Conservation (phyloP, 176 grass and related monocot genomes). For the Lolium perenne region DNA sequence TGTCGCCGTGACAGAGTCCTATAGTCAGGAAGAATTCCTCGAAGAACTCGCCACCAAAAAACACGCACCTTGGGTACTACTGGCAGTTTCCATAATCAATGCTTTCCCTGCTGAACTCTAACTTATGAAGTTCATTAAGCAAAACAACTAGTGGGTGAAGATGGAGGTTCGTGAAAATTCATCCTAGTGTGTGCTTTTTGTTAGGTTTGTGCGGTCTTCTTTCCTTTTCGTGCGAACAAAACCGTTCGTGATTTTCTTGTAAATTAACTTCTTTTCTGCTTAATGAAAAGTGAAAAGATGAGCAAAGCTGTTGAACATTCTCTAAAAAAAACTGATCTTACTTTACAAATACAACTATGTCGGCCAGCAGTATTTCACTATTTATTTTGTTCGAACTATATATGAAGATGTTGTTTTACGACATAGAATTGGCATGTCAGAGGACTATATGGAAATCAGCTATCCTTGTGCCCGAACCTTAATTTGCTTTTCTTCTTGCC, state of each 20-base stretch:
- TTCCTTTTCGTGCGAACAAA: neutral
- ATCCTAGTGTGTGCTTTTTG: neutral
- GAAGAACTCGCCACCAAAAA: no score
- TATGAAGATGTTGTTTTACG: constrained; percentile 47
- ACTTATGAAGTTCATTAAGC: neutral
- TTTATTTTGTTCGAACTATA: constrained; percentile 25
- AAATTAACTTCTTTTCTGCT: neutral
- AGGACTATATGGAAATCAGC: no score
- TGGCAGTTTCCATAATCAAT: no score
- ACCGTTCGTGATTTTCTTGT: neutral
- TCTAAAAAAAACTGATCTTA: neutral
- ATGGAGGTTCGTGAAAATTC: neutral
- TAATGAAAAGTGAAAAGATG: neutral
- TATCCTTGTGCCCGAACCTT: no score
- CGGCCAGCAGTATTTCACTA: constrained; percentile 7
- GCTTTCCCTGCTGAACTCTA: constrained; percentile 28
- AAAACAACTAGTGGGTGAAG: neutral
- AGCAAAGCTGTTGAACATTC: neutral
- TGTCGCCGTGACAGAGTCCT: no score
- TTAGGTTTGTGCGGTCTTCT: neutral
- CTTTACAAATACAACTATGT: constrained; percentile 37
- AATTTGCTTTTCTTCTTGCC: no score
- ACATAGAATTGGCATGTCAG: no score
- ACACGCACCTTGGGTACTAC: no score
- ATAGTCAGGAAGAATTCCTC: no score